These are phyloP conservation scores for Euphrasia confusa DNA, from an alignment of 257 asterid species.

Conservation along the genomic window DNA sequence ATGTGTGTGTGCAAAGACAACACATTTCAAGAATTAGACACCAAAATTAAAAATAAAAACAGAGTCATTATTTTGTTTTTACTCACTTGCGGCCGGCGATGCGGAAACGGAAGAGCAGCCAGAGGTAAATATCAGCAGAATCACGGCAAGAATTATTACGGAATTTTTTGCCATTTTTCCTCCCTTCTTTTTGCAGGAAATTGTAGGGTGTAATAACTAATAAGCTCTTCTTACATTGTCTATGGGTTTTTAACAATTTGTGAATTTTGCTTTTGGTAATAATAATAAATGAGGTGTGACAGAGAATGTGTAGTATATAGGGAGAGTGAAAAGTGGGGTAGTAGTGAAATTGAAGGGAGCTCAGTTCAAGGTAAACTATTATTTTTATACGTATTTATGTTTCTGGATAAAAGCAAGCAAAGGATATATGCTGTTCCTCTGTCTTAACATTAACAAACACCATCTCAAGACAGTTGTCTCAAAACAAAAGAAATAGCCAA, in stretches of 20 bases:
- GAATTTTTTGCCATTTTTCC: constrained; percentile 46
- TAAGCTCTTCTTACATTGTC: too few relatives aligned
- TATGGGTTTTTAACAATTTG: too few relatives aligned
- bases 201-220: constrained; percentile 18
- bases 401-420: neutral
- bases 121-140: constrained; percentile 38
- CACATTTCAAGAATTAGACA: neutral
- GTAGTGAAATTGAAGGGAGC: constrained; percentile 41
- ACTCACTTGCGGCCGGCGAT: constrained; percentile 83
- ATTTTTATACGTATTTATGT: too few relatives aligned
- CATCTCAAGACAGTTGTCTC: constrained; percentile 9
- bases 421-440: constrained; percentile 41
- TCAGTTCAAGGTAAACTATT: constrained; percentile 30
- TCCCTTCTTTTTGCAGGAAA: constrained; percentile 25
- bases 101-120: constrained; percentile 68
- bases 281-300: constrained; percentile 35
- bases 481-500: too few relatives aligned
- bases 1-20: neutral
- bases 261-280: constrained; percentile 11
- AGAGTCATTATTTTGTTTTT: neutral
- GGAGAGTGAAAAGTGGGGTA: constrained; percentile 11
- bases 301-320: neutral
- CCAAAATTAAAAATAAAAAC: neutral
- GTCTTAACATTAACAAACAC: constrained; percentile 37
- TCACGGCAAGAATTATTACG: constrained; percentile 29